Percentiles rank a stretch among this genome's conserved stretches.
Conservation (phyloP, 495 filamentous ascomycete genomes). For the Penicillium macrosclerotiorum region DNA sequence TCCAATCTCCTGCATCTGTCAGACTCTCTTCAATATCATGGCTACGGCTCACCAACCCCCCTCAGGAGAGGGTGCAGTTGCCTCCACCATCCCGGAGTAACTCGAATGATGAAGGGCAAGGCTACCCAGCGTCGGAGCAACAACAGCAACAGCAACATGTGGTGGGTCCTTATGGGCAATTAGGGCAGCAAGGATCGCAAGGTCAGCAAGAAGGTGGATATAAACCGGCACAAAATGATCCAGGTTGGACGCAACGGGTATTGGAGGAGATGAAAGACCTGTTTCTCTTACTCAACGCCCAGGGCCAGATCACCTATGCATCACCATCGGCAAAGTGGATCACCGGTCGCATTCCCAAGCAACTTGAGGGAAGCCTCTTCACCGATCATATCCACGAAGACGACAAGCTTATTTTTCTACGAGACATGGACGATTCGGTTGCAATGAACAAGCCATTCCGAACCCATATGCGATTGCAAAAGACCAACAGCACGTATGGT, state of each 20-base stretch:
- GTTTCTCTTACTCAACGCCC: constrained; percentile 78
- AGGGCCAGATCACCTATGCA: constrained; percentile 79
- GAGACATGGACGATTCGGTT: constrained; percentile 90
- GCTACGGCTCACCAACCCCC: constrained; percentile 15
- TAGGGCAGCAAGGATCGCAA: constrained; percentile 54
- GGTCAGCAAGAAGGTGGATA: constrained; percentile 51
- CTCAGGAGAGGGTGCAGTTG: constrained; percentile 8
- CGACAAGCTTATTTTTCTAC: constrained; percentile 78
- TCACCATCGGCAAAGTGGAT: constrained; percentile 77
- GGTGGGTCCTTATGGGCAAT: constrained; percentile 27
- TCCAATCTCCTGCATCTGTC: too few relatives aligned
- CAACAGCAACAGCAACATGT: constrained; percentile 6
- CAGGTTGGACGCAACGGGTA: constrained; percentile 86
- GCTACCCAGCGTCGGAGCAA: constrained; percentile 11
- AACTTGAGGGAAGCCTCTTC: constrained; percentile 72
- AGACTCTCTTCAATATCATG: constrained; percentile 13
- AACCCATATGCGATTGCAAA: constrained; percentile 86
- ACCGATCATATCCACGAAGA: constrained; percentile 83
- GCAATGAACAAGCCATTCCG: constrained; percentile 74
- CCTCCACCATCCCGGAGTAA: constrained; percentile 10
- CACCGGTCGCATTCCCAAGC: constrained; percentile 69
- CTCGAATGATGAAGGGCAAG: constrained; percentile 13
- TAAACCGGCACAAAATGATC: constrained; percentile 77
- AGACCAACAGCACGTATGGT: constrained; percentile 66
- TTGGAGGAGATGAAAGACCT: constrained; percentile 89